Conservation (phyloP, 345 rosid species). For the Camelina hispida region DNA sequence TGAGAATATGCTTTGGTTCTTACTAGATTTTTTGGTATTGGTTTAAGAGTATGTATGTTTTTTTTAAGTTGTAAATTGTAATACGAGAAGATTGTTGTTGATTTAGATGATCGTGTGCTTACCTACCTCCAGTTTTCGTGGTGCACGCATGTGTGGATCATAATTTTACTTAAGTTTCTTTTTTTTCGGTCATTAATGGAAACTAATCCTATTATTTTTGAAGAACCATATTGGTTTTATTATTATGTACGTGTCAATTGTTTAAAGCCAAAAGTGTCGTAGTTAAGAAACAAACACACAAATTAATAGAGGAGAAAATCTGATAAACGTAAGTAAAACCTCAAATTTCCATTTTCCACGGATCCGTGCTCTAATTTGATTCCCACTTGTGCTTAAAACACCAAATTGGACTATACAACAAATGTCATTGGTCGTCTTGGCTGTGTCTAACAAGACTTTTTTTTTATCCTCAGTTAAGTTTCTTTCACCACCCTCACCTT, state of each 20-base stretch:
- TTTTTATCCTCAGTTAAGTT: conserved; percentile 35
- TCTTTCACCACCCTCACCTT: background rate
- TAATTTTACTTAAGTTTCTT: background rate
- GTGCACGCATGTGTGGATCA: background rate
- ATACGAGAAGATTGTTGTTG: conserved; percentile 21
- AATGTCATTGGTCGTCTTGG: background rate
- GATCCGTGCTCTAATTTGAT: conserved; percentile 18
- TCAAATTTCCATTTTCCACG: background rate
- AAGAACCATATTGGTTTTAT: background rate
- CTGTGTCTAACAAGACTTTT: background rate
- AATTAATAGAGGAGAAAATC: background rate
- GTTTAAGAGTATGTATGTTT: background rate
- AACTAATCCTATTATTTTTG: background rate
- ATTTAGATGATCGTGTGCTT: background rate
- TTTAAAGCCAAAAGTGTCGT: background rate
- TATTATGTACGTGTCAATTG: background rate
- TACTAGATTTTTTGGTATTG: background rate
- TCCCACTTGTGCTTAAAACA: background rate
- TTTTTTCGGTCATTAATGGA: background rate
- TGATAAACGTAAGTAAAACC: background rate
- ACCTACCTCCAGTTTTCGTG: background rate
- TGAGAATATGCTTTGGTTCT: conserved; percentile 30
- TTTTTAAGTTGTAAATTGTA: background rate
- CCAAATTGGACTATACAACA: background rate
- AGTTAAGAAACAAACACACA: too few species aligned